Evolutionary conservation across 2,329 filamentous ascomycete genomes (phyloP), one percentile per base, ranked within the genome.

Genomic region (Chlorencoelia australis): DNA sequence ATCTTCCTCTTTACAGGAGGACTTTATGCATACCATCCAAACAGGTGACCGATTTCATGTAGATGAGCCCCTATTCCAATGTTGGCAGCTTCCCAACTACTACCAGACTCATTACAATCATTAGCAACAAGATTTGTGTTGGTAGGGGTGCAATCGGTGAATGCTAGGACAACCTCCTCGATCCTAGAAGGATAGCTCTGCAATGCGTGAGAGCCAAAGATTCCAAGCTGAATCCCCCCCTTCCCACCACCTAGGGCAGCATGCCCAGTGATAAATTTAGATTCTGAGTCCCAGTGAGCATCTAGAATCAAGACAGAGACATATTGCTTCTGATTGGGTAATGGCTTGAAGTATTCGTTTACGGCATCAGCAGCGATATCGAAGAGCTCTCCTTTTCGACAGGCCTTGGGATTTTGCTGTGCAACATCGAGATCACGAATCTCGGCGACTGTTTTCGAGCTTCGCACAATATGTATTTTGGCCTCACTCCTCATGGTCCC

Each of bases 11-110:
- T n/a, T n/a, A n/a, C n/a, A n/a, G n/a, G n/a, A n/a, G n/a, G n/a
- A n/a, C n/a, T n/a, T n/a, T n/a, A n/a, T n/a, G n/a, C n/a, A n/a
- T n/a, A n/a, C n/a, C n/a, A 93, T 33, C 89, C 89, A 48, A 96
- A 82, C 15, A 94, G 61, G 61, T 94, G 89, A 3, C 89, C 89
- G 1, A 82, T 82, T 60, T 95, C 87, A 58, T 94, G 89, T 31
- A 96, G 61, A 59, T 96, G 89, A 7, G 86, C 88, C 6, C 89
- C 89, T 46, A 96, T 93, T 19, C 88, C 88, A 42, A 94, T 82
- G 50, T 89, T 94, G 17, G 85, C 87, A n/a, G 87, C 79, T 58
- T 96, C 89, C 89, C 89, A 96, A 30, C 79, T 91, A 55, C 84
- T 94, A 16, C 88, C 88, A 5, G 79, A 80, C 47, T 94, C 84